Base-by-base conservation (phyloP, 2,329 filamentous ascomycete species). In the Colletotrichum godetiae region DNA sequence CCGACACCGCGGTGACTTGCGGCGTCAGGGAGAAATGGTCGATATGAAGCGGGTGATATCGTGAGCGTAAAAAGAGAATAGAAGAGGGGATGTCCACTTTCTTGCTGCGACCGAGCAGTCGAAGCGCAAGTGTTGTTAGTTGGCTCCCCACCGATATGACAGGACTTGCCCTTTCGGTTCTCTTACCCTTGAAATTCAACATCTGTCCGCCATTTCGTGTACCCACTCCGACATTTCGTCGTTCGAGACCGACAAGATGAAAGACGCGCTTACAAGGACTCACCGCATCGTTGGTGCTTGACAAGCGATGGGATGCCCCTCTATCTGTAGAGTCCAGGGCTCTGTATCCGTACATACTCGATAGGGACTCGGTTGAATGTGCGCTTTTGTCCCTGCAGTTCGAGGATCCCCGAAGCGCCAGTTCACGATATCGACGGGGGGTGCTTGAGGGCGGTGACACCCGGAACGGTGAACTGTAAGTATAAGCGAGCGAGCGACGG, bases 201-300 rank as follows among this genome's bases (percentile, higher is more conserved):
- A 13, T 67, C 22, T 60, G 66, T 13, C 57, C 66, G 57, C 66
- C 33, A 62, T 68, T 63, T 58, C 15, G 12, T 53, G 22, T 42
- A 31, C 46, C 68, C 68, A 60, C 62, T 56, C 68, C 46, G 62
- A 71, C 55, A 53, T 67, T 57, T 63, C 42, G 46, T 55, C 19
- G 31, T 42, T 60, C 62, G 63, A 61, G 68, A 37, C 55, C 42
- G 56, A 66, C 33, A 60, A 67, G 55, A 46, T 60, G 53, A 66
- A 15, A 46, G 31, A 60, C 42, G 67, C 49, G 29, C 49, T 29
- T 68, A 33, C 68, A 72, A 63, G 68, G 68, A 68, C 68, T 72
- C 68, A 72, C 68, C 68, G 68, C 68, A 72, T 68, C 58, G 64
- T 63, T 62, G 68, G 64, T 62, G 57, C 64, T 68, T 27, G 35